phyloP scores from a whole-genome alignment of 805 yeast genomes.

The Saturnispora hagleri region DNA sequence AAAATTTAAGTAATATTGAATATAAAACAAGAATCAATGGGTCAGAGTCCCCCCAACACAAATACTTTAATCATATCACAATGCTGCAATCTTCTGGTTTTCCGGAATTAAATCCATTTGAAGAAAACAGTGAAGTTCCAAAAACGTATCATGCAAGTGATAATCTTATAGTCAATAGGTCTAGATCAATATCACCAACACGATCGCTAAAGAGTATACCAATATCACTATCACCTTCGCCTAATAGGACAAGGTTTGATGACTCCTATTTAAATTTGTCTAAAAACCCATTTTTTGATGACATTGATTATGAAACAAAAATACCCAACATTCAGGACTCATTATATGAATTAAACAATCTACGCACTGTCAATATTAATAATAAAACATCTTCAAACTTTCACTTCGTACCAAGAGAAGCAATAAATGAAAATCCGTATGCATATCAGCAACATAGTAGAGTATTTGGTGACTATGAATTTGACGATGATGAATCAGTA shows the following conservation, averaged over 20 bases:
- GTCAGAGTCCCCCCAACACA: background rate
- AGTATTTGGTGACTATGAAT: conserved; percentile 20
- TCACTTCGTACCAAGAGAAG: background rate
- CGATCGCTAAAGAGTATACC: conserved; percentile 5
- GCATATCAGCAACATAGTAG: conserved; percentile 1
- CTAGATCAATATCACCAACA: conserved; percentile 15
- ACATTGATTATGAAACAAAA: background rate
- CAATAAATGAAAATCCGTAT: conserved; percentile 2
- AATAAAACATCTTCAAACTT: background rate
- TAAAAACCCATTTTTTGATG: background rate
- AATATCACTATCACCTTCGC: conserved; percentile 15
- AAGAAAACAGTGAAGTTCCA: background rate
- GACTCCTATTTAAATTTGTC: conserved; percentile 1
- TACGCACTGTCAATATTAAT: background rate
- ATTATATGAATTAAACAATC: background rate
- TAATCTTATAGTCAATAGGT: conserved; percentile 8
- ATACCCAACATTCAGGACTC: conserved; percentile 2
- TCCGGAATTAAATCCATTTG: conserved; percentile 7
- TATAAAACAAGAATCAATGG: background rate
- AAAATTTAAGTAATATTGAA: background rate
- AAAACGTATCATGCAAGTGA: conserved; percentile 1
- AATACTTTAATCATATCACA: conserved; percentile 4
- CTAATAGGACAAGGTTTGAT: conserved; percentile 5
- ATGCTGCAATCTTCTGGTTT: background rate
- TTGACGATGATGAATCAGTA: conserved; percentile 17